Percentiles rank a stretch among this genome's conserved stretches.
phyloP scores from a whole-genome alignment of 345 rosid genomes.

The Citrus maxima region DNA sequence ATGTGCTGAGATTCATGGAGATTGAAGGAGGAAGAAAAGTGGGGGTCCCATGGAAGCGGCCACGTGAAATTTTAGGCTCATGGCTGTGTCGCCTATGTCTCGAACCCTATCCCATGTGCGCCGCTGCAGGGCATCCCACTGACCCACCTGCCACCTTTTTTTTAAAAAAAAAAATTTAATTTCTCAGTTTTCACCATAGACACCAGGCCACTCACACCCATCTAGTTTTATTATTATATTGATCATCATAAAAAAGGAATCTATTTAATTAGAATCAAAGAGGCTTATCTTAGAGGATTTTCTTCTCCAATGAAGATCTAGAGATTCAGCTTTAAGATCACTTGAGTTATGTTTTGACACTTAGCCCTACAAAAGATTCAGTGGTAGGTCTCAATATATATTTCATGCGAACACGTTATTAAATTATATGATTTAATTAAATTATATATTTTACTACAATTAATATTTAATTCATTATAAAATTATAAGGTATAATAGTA shows the following conservation, averaged over 20 bases:
- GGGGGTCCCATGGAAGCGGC: conserved; percentile 18
- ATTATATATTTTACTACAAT: accelerated
- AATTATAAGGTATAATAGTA: no score
- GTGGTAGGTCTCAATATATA: neutral
- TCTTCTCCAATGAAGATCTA: conserved; percentile 10
- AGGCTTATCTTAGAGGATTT: neutral
- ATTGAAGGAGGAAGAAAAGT: neutral
- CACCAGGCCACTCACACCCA: neutral
- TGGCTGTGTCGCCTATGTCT: conserved; percentile 36
- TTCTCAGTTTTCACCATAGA: neutral
- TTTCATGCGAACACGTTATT: no score
- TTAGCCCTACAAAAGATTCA: conserved; percentile 22
- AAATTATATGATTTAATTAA: neutral
- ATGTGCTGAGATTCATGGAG: conserved; percentile 35
- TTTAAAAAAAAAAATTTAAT: no score
- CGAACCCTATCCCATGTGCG: conserved; percentile 50
- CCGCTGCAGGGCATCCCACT: conserved; percentile 46
- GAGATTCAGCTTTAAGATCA: conserved; percentile 10
- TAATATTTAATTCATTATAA: no score
- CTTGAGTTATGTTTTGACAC: conserved; percentile 23
- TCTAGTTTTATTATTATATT: neutral
- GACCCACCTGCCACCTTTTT: neutral
- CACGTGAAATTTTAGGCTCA: conserved; percentile 39
- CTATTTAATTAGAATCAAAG: neutral
- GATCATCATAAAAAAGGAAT: neutral